These are phyloP conservation scores for Fusarium luffae DNA, from an alignment of 2,329 filamentous ascomycete species.

Conservation along the genomic window DNA sequence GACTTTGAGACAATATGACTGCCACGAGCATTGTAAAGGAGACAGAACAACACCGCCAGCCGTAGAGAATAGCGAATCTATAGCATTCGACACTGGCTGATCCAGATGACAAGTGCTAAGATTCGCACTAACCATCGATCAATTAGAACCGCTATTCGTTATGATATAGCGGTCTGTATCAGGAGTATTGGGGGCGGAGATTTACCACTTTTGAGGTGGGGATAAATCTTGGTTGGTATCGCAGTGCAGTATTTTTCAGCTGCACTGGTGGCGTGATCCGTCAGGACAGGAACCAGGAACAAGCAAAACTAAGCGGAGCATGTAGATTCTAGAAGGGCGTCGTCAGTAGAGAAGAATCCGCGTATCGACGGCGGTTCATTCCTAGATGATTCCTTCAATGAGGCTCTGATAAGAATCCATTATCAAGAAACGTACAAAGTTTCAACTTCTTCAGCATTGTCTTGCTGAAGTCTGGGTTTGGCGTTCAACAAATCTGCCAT, in stretches of 20 bases:
- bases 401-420: neutral
- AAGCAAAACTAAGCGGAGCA: slow-evolving; percentile 18
- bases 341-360: neutral
- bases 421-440: neutral
- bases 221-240: slow-evolving; percentile 10
- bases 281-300: slow-evolving; percentile 43
- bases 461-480: slow-evolving; percentile 3
- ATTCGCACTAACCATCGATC: neutral
- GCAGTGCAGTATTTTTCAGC: slow-evolving; percentile 6
- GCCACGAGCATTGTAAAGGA: neutral
- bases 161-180: slow-evolving; percentile 31
- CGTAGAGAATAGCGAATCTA: slow-evolving; percentile 5
- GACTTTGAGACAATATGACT: slow-evolving; percentile 1
- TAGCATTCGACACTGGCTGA: neutral
- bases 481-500: neutral
- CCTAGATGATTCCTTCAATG: neutral
- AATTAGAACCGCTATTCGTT: neutral
- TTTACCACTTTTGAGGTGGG: slow-evolving; percentile 19
- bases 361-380: neutral
- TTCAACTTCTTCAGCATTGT: slow-evolving; percentile 18
- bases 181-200: slow-evolving; percentile 12
- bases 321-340: slow-evolving; percentile 19
- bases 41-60: neutral
- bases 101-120: slow-evolving; percentile 13
- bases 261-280: slow-evolving; percentile 33